Evolutionary conservation across 176 grass and related monocot genomes (phyloP).

Genomic region (Lolium rigidum): DNA sequence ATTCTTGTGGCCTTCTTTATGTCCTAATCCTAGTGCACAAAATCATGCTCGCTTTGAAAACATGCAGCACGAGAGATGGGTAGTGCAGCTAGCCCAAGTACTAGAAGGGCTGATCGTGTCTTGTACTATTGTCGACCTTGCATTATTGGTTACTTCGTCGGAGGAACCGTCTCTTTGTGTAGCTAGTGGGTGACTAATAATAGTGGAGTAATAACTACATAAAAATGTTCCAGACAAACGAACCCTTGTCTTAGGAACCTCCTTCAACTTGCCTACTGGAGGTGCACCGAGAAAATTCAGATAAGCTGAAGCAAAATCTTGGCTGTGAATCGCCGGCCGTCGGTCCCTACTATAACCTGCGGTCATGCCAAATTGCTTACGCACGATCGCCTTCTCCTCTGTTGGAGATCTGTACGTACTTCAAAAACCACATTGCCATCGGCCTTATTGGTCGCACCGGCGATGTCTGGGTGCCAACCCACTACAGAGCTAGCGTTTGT

Average conservation of each 20-base stretch:
- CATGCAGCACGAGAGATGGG: not conserved
- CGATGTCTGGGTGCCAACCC: not conserved
- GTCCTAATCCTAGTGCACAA: not conserved
- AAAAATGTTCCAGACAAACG: too few species aligned
- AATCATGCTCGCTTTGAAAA: slow-evolving; percentile 25
- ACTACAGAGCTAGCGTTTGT: not conserved
- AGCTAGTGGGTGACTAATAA: not conserved
- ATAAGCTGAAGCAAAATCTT: not conserved
- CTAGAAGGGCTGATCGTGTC: slow-evolving; percentile 3
- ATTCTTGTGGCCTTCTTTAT: too few species aligned
- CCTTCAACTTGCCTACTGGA: too few species aligned
- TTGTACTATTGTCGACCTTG: slow-evolving; percentile 17
- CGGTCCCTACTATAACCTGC: not conserved
- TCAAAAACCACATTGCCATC: not conserved
- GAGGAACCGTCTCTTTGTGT: not conserved
- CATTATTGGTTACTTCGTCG: not conserved
- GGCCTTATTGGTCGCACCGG: not conserved
- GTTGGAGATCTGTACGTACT: not conserved
- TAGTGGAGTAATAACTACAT: too few species aligned
- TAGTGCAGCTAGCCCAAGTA: not conserved
- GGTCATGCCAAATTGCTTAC: not conserved
- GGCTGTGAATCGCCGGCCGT: not conserved
- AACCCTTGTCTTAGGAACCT: too few species aligned
- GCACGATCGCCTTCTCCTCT: not conserved
- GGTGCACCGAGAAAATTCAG: too few species aligned